Evolutionary conservation across 192 early-diverging fungal genomes (phyloP), one percentile per base, ranked within the genome.

Genomic region (Fimicolochytrium jonesii): DNA sequence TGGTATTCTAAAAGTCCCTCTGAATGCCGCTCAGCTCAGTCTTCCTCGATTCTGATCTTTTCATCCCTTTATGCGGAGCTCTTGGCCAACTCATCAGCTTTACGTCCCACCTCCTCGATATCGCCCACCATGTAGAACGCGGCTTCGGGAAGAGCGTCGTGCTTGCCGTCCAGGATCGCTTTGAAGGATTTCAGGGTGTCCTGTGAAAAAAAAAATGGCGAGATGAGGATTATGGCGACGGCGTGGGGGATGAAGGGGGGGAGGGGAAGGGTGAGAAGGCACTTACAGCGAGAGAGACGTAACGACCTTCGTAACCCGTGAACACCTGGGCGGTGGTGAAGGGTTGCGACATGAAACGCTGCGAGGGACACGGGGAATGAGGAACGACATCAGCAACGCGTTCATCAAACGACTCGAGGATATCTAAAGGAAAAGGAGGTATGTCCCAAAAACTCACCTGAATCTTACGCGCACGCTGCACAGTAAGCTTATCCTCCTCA

Each of bases 391-490:
- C n/a, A n/a, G n/a, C n/a, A n/a, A n/a, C n/a, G n/a, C n/a, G n/a
- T n/a, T n/a, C n/a, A n/a, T n/a, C n/a, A n/a, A n/a, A n/a, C n/a
- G n/a, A n/a, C n/a, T n/a, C n/a, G n/a, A n/a, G n/a, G n/a, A n/a
- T n/a, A n/a, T n/a, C n/a, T n/a, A n/a, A n/a, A n/a, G n/a, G n/a
- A n/a, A n/a, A n/a, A n/a, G n/a, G n/a, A n/a, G n/a, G n/a, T n/a
- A n/a, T n/a, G n/a, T n/a, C n/a, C n/a, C n/a, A n/a, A n/a, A n/a
- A n/a, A 44, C 59, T 15, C 29, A 71, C 69, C 71, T 95, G 93
- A 77, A 97, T 95, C 88, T 97, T 97, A 90, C 94, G 92, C 54
- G 94, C 94, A 84, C 94, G 92, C 85, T 95, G 91, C 78, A 97
- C 94, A 66, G 90, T 92, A 57, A 92, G 82, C 90, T 97, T 97